Evolutionary conservation across 495 filamentous ascomycete species (phyloP).

Genomic region (Neurospora sp.): DNA sequence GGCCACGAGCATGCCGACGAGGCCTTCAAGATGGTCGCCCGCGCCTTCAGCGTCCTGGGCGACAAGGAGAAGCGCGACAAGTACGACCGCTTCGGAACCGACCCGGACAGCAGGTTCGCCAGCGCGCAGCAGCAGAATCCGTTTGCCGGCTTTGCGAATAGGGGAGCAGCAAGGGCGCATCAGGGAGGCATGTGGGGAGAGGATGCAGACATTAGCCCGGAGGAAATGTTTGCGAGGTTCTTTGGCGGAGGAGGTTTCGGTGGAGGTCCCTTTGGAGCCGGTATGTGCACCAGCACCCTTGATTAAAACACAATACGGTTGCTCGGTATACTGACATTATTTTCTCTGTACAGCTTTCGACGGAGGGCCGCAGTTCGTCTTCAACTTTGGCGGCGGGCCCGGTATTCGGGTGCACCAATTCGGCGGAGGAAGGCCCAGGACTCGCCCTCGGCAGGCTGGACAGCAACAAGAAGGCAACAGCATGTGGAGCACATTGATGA

Average conservation of each 20-base stretch:
- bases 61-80: conserved; percentile 84
- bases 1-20: conserved; percentile 94
- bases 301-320: not conserved
- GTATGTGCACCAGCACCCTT: not conserved
- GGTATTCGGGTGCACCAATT: conserved; percentile 82
- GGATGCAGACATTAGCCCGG: conserved; percentile 78
- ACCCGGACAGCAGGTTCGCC: conserved; percentile 79
- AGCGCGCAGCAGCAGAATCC: conserved; percentile 48
- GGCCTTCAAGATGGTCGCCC: conserved; percentile 94
- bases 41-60: conserved; percentile 86
- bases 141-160: conserved; percentile 62
- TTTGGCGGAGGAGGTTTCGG: conserved; percentile 71
- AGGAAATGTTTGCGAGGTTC: conserved; percentile 93
- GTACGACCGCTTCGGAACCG: conserved; percentile 80
- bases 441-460: conserved; percentile 59
- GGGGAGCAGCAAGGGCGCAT: conserved; percentile 29
- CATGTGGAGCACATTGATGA: conserved; percentile 45
- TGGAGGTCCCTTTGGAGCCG: conserved; percentile 47
- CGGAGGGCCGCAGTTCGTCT: conserved; percentile 76
- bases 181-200: conserved; percentile 55
- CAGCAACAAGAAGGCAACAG: conserved; percentile 40
- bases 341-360: conserved; percentile 38
- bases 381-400: conserved; percentile 78
- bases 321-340: conserved; percentile 1
- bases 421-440: conserved; percentile 55